A percentile compares a stretch with the other conserved stretches of the same genome.
These are phyloP conservation scores for Climacium dendroides DNA, from an alignment of 225 moss, liverwort and hornwort species.

Conservation along the genomic window DNA sequence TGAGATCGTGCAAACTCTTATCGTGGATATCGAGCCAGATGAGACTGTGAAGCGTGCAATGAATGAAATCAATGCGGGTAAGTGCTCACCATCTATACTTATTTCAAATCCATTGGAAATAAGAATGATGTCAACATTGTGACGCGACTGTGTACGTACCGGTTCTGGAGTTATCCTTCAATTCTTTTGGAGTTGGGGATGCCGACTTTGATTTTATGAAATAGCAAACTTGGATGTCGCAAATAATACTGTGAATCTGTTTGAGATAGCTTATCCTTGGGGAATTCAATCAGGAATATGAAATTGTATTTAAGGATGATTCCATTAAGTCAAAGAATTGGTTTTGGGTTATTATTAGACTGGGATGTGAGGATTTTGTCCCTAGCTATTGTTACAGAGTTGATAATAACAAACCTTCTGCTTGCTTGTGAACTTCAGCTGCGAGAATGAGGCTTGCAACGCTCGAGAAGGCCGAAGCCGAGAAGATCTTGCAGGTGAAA, in stretches of 20 bases:
- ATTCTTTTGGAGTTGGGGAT: background rate
- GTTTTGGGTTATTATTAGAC: too few relatives aligned
- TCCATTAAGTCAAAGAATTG: too few relatives aligned
- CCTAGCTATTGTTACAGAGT: background rate
- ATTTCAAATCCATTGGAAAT: background rate
- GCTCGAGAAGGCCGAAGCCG: constrained; percentile 69
- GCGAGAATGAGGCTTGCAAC: constrained; percentile 68
- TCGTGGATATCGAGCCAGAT: constrained; percentile 76
- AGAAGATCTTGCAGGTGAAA: constrained; percentile 82
- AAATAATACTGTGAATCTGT: background rate
- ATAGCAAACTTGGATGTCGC: background rate
- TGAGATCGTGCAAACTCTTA: constrained; percentile 81
- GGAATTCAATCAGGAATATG: background rate
- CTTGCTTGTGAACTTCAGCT: constrained; percentile 26
- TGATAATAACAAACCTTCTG: background rate
- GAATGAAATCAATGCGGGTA: constrained; percentile 93
- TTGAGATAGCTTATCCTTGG: background rate
- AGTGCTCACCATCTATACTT: background rate
- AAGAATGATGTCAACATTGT: background rate
- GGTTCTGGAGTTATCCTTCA: background rate
- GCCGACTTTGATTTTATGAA: background rate
- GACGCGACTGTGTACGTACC: background rate
- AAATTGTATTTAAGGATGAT: background rate
- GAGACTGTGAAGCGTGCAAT: constrained; percentile 78
- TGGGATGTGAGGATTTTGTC: background rate